Base-by-base conservation (phyloP, 352 stramenopile genomes). In the Phytophthora aleatoria region DNA sequence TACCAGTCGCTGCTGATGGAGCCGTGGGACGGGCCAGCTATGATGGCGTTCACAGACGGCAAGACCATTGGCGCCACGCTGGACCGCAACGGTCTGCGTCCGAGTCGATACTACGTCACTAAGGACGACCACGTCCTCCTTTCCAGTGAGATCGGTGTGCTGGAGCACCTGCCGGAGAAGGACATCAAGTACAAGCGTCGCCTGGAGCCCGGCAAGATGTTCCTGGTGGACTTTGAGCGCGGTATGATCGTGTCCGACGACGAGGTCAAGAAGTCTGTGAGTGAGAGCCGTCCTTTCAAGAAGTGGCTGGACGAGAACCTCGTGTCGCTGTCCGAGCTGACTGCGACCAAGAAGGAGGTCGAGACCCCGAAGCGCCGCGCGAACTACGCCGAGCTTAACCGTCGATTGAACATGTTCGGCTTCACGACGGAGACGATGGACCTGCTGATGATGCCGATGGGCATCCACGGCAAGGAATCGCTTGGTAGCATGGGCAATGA, bases 1-100 rank as follows among this genome's bases (percentile, higher is more conserved):
- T 99, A 98, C 76, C 98, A 99, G 71, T 97, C 90, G 20, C 92
- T 92, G 67, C 77, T 98, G 33, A 99, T 99, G 96, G 96, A 99
- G 81, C 96, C 96, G 33, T 99, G 96, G 96, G 96, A 99, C 77
- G 96, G 96, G 47, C 96, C 96, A n/a, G 96, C 96, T 20, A 98
- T 99, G 94, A 97, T 99, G 75, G 95, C 95, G 20, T 99, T 99
- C 64, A 99, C 96, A 0, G 95, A 99, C 76, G 82, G 82, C 47
- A 91, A 89, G 65, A 98, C 97, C 73, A 97, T 98, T 77, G 96
- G 95, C 61, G 96, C 96, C 16, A 98, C 94, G n/a, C 73, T 99
- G 8, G 96, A 99, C 81, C 85, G 96, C 31, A 99, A 99, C 70
- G 96, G 96, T 57, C 83, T 99, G 47, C 94, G 96, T 54, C 96